phyloP scores from a whole-genome alignment of 164 flowering plant genomes.

The Sextonia rubra region DNA sequence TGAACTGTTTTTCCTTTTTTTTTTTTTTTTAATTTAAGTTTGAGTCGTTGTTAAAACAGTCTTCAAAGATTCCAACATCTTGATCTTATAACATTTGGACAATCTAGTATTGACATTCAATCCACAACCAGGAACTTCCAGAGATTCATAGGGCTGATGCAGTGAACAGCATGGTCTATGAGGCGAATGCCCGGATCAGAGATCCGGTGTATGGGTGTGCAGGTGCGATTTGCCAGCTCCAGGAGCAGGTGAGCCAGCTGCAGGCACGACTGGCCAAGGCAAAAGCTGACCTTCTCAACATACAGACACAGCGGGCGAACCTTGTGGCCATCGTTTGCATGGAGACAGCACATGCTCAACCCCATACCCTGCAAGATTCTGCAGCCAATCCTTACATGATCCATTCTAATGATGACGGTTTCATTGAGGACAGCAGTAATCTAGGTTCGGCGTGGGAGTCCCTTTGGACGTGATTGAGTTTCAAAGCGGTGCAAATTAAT shows the following conservation, averaged over 20 bases:
- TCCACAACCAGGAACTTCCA: slow-evolving; percentile 58
- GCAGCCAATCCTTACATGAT: slow-evolving; percentile 10
- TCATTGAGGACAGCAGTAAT: slow-evolving; percentile 23
- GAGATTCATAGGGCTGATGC: slow-evolving; percentile 66
- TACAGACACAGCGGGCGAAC: slow-evolving; percentile 52
- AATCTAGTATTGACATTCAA: not conserved
- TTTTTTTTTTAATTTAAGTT: too few relatives aligned
- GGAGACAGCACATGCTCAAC: slow-evolving; percentile 36
- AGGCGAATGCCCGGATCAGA: slow-evolving; percentile 62
- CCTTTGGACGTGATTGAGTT: slow-evolving; percentile 26
- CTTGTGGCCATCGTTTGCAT: slow-evolving; percentile 45
- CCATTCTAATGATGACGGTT: slow-evolving; percentile 12
- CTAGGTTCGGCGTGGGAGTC: slow-evolving; percentile 37
- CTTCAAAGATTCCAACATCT: not conserved
- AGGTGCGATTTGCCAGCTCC: slow-evolving; percentile 66
- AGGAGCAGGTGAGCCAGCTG: slow-evolving; percentile 62
- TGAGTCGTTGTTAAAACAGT: too few relatives aligned
- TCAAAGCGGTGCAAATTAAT: not conserved
- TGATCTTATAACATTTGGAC: not conserved
- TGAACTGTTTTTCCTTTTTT: too few relatives aligned
- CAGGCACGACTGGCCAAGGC: slow-evolving; percentile 61
- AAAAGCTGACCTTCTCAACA: slow-evolving; percentile 53
- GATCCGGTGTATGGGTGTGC: slow-evolving; percentile 80
- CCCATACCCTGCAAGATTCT: not conserved
- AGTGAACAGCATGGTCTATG: slow-evolving; percentile 82